Conservation (phyloP, 2,329 filamentous ascomycete genomes). For the Aulographum hederae region DNA sequence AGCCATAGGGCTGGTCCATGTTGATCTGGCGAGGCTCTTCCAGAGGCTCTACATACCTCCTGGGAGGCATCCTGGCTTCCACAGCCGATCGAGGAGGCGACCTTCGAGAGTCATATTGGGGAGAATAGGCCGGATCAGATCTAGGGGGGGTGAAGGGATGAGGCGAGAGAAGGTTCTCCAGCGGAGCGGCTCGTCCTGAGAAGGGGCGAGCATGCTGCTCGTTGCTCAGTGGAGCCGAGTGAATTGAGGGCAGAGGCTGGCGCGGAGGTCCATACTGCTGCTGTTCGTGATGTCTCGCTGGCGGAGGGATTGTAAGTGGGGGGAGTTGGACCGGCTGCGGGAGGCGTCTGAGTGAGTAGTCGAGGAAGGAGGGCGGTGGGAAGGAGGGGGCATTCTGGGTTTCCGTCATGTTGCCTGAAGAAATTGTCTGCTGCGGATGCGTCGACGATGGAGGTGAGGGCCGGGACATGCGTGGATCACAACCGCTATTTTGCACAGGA, state of each 20-base stretch:
- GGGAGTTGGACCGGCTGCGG: slow-evolving; percentile 22
- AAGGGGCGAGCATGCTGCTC: slow-evolving; percentile 7
- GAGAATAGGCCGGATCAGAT: slow-evolving; percentile 20
- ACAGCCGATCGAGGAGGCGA: slow-evolving; percentile 4
- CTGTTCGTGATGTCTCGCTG: slow-evolving; percentile 16
- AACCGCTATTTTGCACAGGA: too few species aligned
- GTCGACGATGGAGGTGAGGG: slow-evolving; percentile 19
- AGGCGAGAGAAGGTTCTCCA: slow-evolving; percentile 17
- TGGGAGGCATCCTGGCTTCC: slow-evolving; percentile 1
- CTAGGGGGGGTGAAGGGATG: slow-evolving; percentile 19
- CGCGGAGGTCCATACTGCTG: slow-evolving; percentile 14
- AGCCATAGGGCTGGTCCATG: slow-evolving; percentile 15
- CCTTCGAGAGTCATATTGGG: slow-evolving; percentile 10
- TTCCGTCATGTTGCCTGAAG: slow-evolving; percentile 24
- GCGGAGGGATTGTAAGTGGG: slow-evolving; percentile 18
- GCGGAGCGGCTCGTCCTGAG: slow-evolving; percentile 13
- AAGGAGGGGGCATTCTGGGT: slow-evolving; percentile 24
- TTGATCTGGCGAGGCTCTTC: slow-evolving; percentile 15
- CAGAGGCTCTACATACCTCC: slow-evolving; percentile 7
- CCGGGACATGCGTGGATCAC: slow-evolving; percentile 24
- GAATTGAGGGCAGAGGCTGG: slow-evolving; percentile 13
- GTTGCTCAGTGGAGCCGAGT: slow-evolving; percentile 5
- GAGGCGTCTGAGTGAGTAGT: slow-evolving; percentile 16
- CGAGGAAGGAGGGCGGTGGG: slow-evolving; percentile 19
- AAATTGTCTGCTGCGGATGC: slow-evolving; percentile 18